Conservation (phyloP, 306 rosid genomes). For the Lotus japonicus region DNA sequence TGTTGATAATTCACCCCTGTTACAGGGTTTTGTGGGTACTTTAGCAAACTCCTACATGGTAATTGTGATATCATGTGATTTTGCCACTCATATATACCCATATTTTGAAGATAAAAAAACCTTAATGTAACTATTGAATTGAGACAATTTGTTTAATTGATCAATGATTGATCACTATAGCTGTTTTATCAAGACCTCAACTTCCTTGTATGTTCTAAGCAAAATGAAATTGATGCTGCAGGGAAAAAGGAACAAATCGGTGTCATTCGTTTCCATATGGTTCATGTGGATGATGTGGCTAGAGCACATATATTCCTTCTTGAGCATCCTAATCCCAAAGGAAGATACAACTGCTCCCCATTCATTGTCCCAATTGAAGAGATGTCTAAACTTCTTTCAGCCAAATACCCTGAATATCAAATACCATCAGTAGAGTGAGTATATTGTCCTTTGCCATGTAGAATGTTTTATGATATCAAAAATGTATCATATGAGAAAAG, state of each 20-base stretch:
- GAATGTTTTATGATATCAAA: not conserved
- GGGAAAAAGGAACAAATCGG: constrained; percentile 33
- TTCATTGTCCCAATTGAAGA: constrained; percentile 21
- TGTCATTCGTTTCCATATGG: constrained; percentile 30
- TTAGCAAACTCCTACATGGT: too few species aligned
- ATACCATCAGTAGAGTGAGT: constrained; percentile 60
- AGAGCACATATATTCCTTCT: constrained; percentile 54
- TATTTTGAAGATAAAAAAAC: too few species aligned
- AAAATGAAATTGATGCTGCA: not conserved
- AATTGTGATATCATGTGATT: too few species aligned
- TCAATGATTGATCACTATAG: not conserved
- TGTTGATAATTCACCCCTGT: too few species aligned
- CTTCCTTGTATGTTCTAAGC: not conserved
- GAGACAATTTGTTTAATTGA: not conserved
- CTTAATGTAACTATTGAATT: not conserved
- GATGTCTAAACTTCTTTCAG: constrained; percentile 25
- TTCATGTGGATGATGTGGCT: constrained; percentile 55
- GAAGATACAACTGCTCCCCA: constrained; percentile 58
- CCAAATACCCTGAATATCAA: constrained; percentile 41
- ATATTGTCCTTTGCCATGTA: not conserved
- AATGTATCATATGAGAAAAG: too few species aligned
- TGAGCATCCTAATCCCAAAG: constrained; percentile 44
- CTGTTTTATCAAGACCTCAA: not conserved
- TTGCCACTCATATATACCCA: too few species aligned
- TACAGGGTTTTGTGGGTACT: too few species aligned